These are phyloP conservation scores for Ogataea minuta DNA, from an alignment of 805 yeast species.

Conservation along the genomic window DNA sequence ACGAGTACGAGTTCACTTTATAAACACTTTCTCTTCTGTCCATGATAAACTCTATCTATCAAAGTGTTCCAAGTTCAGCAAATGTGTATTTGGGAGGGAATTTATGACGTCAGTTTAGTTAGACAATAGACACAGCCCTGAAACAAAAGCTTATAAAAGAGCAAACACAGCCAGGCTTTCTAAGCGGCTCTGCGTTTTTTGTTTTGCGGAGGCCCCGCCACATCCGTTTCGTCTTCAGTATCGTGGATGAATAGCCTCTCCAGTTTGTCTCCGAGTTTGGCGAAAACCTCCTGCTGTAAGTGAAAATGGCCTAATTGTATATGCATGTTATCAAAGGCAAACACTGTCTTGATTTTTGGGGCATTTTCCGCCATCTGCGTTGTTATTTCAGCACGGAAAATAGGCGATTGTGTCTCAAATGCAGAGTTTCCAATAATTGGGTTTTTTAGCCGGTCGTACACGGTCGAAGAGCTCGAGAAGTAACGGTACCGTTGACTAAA, in stretches of 20 bases:
- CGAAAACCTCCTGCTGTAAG: slow-evolving; percentile 28
- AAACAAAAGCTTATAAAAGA: neutral
- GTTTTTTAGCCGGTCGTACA: slow-evolving; percentile 24
- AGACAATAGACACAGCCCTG: slow-evolving; percentile 5
- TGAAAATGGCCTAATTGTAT: slow-evolving; percentile 45
- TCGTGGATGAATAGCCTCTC: slow-evolving; percentile 28
- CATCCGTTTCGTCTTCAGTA: slow-evolving; percentile 13
- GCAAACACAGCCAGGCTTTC: neutral
- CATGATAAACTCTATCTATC: neutral
- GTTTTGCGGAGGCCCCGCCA: neutral
- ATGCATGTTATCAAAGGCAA: slow-evolving; percentile 70
- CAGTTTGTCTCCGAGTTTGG: slow-evolving; percentile 30
- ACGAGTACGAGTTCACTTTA: slow-evolving; percentile 15
- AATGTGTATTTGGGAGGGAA: slow-evolving; percentile 1
- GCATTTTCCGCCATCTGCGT: slow-evolving; percentile 26
- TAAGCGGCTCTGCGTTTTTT: slow-evolving; percentile 11
- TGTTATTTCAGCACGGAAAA: slow-evolving; percentile 20
- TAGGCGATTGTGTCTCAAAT: slow-evolving; percentile 23
- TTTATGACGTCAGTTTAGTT: slow-evolving; percentile 7
- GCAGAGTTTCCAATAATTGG: slow-evolving; percentile 22
- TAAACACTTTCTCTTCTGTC: slow-evolving; percentile 1
- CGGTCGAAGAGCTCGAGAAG: slow-evolving; percentile 31
- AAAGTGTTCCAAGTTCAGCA: slow-evolving; percentile 1
- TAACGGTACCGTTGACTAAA: slow-evolving; percentile 86
- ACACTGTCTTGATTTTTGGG: slow-evolving; percentile 32